Evolutionary conservation across 116 monocot species (phyloP), one percentile per base, ranked within the genome.

Genomic region (Trichopus zeylanicus): DNA sequence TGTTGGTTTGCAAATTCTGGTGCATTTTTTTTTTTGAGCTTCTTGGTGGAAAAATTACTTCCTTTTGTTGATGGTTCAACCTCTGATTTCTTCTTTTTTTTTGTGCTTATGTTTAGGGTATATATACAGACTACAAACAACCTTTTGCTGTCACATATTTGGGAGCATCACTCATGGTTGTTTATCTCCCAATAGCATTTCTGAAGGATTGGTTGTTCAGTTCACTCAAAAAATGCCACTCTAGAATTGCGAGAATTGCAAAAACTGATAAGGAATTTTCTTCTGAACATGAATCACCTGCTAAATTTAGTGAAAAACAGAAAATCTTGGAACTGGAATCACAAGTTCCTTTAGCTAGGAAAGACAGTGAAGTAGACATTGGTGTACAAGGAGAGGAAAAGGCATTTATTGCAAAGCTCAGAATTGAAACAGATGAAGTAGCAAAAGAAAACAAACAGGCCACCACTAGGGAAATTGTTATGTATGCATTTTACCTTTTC

Each of bases 81-180:
- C 42, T 42, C 12, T 13, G n/a, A 42, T 12, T n/a, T 51, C n/a
- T n/a, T n/a, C n/a, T 51, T 2, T 54, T 26, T 46, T 37, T 27
- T 37, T 7, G 12, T 63, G 26, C 31, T 42, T 35, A 12, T 26
- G 33, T 74, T 22, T 81, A 97, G 97, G 84, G 76, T 54, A 97
- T 97, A 75, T 97, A 91, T 68, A 87, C 81, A 39, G 84, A 84
- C 59, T 97, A 97, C 78, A 78, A 80, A 62, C 97, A 97, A 56
- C 97, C 97, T 62, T 97, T 97, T 70, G 91, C 83, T 11, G 67
- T 97, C 13, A 97, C 97, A 52, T 91, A 97, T 62, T 70, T 97
- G 75, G 91, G 91, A 53, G 97, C 87, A 32, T 97, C 97, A 26
- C 84, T 97, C 57, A 87, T 97, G 97, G 72, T 91, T 31, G 73